A percentile compares a stretch with the other conserved stretches of the same genome.
Conservation (phyloP, 192 early-diverging fungal species). For the Backusella sp. region DNA sequence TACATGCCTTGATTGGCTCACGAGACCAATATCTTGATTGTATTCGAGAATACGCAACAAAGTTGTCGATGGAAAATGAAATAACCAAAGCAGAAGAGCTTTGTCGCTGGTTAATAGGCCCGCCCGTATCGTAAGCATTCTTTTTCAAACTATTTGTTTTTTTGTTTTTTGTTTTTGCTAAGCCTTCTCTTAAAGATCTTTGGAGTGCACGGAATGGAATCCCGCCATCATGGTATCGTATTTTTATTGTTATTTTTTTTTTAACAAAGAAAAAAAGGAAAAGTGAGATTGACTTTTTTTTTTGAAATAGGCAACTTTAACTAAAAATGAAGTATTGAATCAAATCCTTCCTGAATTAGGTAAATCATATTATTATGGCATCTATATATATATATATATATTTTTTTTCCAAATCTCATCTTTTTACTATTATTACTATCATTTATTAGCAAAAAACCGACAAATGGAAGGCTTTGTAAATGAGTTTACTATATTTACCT, state of each 20-base stretch:
- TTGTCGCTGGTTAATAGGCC: slow-evolving; percentile 64
- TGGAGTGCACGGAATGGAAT: slow-evolving; percentile 25
- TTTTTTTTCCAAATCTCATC: background rate
- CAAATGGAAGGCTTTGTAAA: slow-evolving; percentile 57
- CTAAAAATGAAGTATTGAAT: slow-evolving; percentile 65
- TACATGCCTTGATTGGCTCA: slow-evolving; percentile 47
- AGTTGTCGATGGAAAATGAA: slow-evolving; percentile 61
- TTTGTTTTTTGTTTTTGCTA: background rate
- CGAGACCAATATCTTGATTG: slow-evolving; percentile 58
- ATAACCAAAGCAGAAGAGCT: slow-evolving; percentile 63
- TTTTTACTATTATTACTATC: background rate
- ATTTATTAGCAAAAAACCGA: slow-evolving; percentile 50
- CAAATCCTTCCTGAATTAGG: slow-evolving; percentile 68
- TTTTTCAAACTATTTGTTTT: too few relatives aligned
- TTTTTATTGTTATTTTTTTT: background rate
- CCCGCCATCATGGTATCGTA: slow-evolving; percentile 20
- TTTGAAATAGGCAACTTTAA: slow-evolving; percentile 39
- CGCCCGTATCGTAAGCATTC: slow-evolving; percentile 45
- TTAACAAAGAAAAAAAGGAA: background rate
- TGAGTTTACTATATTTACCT: slow-evolving; percentile 43
- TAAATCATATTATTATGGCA: background rate
- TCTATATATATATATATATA: background rate
- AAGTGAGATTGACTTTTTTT: background rate
- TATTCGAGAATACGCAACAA: slow-evolving; percentile 61
- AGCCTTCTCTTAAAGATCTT: slow-evolving; percentile 9